Base-by-base conservation (phyloP, 805 yeast genomes). In the Cyberlindnera mississippiensis region DNA sequence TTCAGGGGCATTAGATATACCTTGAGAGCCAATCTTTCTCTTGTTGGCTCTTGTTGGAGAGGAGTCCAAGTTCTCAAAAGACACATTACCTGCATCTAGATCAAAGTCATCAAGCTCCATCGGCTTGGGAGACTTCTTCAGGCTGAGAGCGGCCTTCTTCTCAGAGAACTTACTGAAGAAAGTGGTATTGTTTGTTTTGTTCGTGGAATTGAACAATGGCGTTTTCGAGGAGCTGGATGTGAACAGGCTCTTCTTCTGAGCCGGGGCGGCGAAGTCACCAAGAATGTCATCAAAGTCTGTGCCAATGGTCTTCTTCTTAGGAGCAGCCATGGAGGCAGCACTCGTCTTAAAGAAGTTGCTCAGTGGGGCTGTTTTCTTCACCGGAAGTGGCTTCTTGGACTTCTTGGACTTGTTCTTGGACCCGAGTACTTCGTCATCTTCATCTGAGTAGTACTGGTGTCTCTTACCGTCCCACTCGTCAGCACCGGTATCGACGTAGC, bases 401-500 rank as follows among this genome's bases (percentile, higher is more conserved):
- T 40, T 42, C 35, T 37, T 40, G 28, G 42, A 41, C 37, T 43
- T 49, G 34, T 60, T 53, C 44, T 53, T 28, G 18, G 20, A 40
- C 5, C 4, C 35, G 16, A 35, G 13, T 12, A 40, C 30, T 28
- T 60, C 65, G 27, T 76, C 84, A 32, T 77, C 83, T n/a, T 78
- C 74, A 46, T 72, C 73, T 53, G 75, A 76, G 39, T 70, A 65
- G 28, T 46, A 38, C 33, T 73, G 75, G 40, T 70, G 67, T 41
- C 69, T 59, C 27, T 69, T 62, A 30, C 68, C 72, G 45, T 81
- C 95, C 90, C 95, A 88, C 45, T 88, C 96, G 54, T 91, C 95
- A 7, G 74, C 85, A 44, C 99, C 99, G 33, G 85, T 85, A 54
- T 93, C 98, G 2, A 88, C 90, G 57, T 91, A 91, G 0, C 97